phyloP scores from a whole-genome alignment of 371 early-diverging fungal species.

The Mucor plumbeus region DNA sequence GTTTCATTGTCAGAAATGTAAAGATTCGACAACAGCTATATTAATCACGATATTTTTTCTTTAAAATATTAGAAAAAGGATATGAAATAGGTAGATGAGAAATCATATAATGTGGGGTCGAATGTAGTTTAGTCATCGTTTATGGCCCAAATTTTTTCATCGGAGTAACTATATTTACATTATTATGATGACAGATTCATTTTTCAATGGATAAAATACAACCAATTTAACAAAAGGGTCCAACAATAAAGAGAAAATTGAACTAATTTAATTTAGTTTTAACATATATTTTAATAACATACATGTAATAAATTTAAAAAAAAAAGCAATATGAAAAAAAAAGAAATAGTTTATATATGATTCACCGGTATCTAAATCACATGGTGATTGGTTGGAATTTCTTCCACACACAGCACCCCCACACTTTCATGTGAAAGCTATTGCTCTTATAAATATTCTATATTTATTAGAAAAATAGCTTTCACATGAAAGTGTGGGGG shows the following conservation, averaged over 20 bases:
- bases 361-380: background rate
- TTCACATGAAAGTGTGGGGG: too few species aligned
- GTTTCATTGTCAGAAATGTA: background rate
- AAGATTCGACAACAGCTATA: background rate
- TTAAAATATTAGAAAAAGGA: background rate
- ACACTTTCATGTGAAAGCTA: slow-evolving; percentile 29
- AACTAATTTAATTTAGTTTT: too few species aligned
- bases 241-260: too few species aligned
- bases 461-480: background rate
- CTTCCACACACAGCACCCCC: background rate
- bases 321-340: too few species aligned
- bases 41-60: background rate
- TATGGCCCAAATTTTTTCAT: slow-evolving; percentile 4
- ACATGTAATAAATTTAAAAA: too few species aligned
- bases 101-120: background rate
- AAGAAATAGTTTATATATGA: too few species aligned
- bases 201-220: too few species aligned
- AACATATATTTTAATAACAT: too few species aligned
- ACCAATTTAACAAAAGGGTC: too few species aligned
- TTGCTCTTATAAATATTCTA: slow-evolving; percentile 17
- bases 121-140: slow-evolving; percentile 12
- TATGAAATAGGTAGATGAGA: background rate
- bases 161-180: background rate
- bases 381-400: slow-evolving; percentile 8
- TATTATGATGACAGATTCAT: background rate